A percentile compares a stretch with the other conserved stretches of the same genome.
Evolutionary conservation across 805 yeast genomes (phyloP).

Genomic region (Limtongia smithiae): DNA sequence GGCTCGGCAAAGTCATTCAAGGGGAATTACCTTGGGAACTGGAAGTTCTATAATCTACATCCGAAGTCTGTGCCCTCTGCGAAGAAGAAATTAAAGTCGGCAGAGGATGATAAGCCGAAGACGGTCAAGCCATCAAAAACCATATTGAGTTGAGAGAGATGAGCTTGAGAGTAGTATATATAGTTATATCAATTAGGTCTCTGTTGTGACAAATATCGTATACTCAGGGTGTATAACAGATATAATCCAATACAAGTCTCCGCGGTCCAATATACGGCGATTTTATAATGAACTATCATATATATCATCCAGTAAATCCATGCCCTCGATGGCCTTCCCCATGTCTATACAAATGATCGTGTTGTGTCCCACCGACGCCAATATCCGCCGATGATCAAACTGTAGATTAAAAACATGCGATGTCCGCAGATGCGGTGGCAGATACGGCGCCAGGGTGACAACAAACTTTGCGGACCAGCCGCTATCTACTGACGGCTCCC

Average conservation of each 20-base stretch:
- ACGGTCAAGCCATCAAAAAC: background rate
- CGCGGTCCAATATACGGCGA: no score
- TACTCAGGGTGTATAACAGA: no score
- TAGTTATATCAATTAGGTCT: no score
- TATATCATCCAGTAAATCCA: constrained; percentile 6
- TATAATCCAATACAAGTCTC: no score
- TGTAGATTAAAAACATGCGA: constrained; percentile 1
- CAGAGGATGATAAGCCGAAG: background rate
- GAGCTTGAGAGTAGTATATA: background rate
- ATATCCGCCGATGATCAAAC: constrained; percentile 13
- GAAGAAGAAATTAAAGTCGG: constrained; percentile 1
- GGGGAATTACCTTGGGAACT: constrained; percentile 7
- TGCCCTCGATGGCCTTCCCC: constrained; percentile 4
- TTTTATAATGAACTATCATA: background rate
- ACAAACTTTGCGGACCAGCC: no score
- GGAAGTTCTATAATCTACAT: constrained; percentile 21
- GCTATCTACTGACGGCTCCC: constrained; percentile 1
- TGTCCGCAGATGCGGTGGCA: background rate
- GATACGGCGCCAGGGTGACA: background rate
- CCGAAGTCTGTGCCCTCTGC: no score
- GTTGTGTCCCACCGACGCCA: constrained; percentile 5
- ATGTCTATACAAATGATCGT: constrained; percentile 9
- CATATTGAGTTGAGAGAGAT: background rate
- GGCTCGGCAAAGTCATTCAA: constrained; percentile 5
- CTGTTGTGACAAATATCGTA: no score